Base-by-base conservation (phyloP, 495 filamentous ascomycete species). In the Pseudevernia furfuracea region DNA sequence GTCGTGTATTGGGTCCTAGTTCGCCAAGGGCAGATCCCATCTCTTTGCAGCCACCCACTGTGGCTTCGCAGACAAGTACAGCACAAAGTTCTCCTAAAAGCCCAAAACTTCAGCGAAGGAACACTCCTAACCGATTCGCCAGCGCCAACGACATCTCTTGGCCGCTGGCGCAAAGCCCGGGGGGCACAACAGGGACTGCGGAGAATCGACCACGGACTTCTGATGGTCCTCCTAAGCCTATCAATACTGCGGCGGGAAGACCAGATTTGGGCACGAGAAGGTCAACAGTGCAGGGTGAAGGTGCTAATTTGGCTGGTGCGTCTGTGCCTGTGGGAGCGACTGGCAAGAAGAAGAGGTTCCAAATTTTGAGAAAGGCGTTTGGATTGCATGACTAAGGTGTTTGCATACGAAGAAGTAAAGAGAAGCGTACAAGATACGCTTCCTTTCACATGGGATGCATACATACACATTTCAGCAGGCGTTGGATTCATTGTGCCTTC, bases 291-390 rank as follows among this genome's bases (percentile, higher is more conserved):
- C 67, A 49, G 61, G 62, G 53, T 36, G 71, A 49, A 66, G 66
- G 25, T 60, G 39, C 46, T 56, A 73, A 71, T 17, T 68, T 72
- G 23, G 72, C 77, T 34, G 75, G 55, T 32, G 55, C 32, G 23
- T 28, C 62, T 60, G 71, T 76, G 32, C 76, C 77, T 62, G 72
- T 56, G 19, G 66, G 53, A 38, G 69, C 72, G 32, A 73, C 75
- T 14, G 75, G 74, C 43, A 79, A 79, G 60, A 82, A 82, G 71
- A 83, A 79, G 67, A 77, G 79, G 60, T 82, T 83, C 60, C 75
- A 74, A 1, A 71, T 75, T 60, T 70, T 83, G 59, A 72, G 78
- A 30, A 81, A 78, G 64, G 80, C 79, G 36, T 78, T 83, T 58
- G 76, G 79, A 14, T 67, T 82, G 61, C 72, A 75, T 48, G 63